Evolutionary conservation across 257 asterid species (phyloP).

Genomic region (Handroanthus guayacan): DNA sequence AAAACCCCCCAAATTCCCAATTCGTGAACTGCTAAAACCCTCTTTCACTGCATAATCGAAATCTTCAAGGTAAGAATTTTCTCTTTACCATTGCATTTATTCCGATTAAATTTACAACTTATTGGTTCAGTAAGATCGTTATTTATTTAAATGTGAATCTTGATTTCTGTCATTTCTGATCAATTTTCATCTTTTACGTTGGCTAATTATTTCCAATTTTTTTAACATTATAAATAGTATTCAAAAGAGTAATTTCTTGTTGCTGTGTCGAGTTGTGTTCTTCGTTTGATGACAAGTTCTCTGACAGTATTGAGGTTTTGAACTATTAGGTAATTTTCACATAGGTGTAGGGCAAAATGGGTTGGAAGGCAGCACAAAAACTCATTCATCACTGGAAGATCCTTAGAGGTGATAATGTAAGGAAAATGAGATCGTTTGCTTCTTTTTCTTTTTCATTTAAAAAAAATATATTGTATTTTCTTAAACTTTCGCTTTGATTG

Average conservation of each 20-base stretch:
- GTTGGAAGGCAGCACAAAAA: constrained; percentile 96
- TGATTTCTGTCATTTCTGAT: not conserved
- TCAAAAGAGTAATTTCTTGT: too few relatives aligned
- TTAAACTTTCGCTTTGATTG: not conserved
- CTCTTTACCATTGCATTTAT: not conserved
- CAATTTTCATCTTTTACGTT: not conserved
- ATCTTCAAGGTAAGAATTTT: constrained; percentile 34
- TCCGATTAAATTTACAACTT: not conserved
- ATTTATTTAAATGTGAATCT: not conserved
- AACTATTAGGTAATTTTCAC: not conserved
- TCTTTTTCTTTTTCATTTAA: not conserved
- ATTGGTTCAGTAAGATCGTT: not conserved
- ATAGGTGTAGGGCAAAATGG: constrained; percentile 53
- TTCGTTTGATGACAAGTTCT: not conserved
- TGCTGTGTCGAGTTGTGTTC: too few relatives aligned
- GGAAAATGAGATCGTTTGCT: constrained; percentile 27
- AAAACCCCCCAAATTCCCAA: constrained; percentile 27
- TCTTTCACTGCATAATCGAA: constrained; percentile 22
- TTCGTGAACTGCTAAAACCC: constrained; percentile 35
- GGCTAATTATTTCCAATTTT: not conserved
- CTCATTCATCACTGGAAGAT: constrained; percentile 92
- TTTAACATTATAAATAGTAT: too few relatives aligned
- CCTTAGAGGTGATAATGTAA: constrained; percentile 93
- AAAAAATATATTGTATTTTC: not conserved
- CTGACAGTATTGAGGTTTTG: not conserved